These are phyloP conservation scores for Fraxinus dipetala DNA, from an alignment of 305 asterid species.

Conservation along the genomic window DNA sequence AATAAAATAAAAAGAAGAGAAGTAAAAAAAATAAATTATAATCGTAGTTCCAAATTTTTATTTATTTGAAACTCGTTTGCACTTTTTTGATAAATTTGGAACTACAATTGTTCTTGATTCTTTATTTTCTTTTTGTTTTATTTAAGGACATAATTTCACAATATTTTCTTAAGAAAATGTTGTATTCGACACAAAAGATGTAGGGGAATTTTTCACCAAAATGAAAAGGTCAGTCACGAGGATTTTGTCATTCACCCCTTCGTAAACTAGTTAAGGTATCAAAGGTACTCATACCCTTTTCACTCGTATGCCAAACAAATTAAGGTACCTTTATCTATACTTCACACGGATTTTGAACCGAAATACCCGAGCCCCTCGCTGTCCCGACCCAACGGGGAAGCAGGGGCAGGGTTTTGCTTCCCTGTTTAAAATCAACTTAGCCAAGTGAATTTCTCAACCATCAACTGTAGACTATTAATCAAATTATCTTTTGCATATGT, in stretches of 20 bases:
- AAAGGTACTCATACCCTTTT: not conserved
- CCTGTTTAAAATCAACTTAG: not conserved
- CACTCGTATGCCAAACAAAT: not conserved
- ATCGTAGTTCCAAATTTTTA: not conserved
- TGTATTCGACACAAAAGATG: too few relatives aligned
- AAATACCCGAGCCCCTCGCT: not conserved
- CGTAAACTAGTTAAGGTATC: not conserved
- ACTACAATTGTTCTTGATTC: too few relatives aligned
- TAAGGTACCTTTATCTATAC: not conserved
- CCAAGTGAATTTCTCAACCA: not conserved
- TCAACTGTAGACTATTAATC: not conserved
- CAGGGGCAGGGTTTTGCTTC: not conserved
- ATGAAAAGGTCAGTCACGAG: too few relatives aligned
- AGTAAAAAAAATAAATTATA: too few relatives aligned
- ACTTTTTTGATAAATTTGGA: not conserved
- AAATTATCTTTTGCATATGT: not conserved
- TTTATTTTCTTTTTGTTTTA: too few relatives aligned
- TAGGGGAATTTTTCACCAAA: too few relatives aligned
- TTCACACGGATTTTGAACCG: not conserved
- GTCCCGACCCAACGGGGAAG: not conserved
- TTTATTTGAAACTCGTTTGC: too few relatives aligned
- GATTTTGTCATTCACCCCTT: too few relatives aligned
- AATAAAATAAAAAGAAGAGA: not conserved
- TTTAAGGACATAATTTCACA: too few relatives aligned
- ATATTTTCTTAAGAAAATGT: too few relatives aligned